Base-by-base conservation (phyloP, 2,329 filamentous ascomycete species). In the Pseudogymnoascus sp. region DNA sequence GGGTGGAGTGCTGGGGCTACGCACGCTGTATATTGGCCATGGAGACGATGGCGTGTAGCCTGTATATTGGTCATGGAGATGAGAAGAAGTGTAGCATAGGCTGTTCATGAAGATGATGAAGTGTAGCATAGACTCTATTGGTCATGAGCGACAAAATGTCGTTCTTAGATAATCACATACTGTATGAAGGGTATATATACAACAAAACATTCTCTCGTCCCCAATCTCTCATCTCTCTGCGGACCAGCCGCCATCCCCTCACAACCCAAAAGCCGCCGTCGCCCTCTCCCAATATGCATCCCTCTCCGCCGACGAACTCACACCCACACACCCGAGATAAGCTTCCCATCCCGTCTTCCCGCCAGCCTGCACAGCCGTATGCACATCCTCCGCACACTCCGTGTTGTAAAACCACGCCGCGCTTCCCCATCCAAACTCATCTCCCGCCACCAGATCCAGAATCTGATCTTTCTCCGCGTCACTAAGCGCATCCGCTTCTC, bases 331-430 rank as follows among this genome's bases (percentile, higher is more conserved):
- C 1, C 70, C 67, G 65, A 88, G 72, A 72, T 85, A 88, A 21
- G 70, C 73, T 63, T 76, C 65, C 76, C 80, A 88, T 0, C 82
- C 84, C 0, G 71, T 74, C 68, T 79, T 69, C 0, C 76, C 77
- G 0, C 79, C 71, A 13, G 67, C 65, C 53, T 70, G 75, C 62
- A 88, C 70, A 2, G 73, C 77, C 2, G 69, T 42, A 61, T 79
- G 73, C 26, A 83, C 75, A n/a, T 69, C 72, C 0, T 70, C 68
- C 1, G 67, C 70, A 70, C 86, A 88, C 70, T 86, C 77, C 0
- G 77, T 82, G 11, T 72, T 79, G 60, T 87, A 70, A 69, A 83
- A 88, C 86, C 86, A 88, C 7, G 83, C 81, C 2, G 80, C 86
- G 13, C 78, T 81, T 0, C 77, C 85, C 70, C 87, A 88, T 61